phyloP scores from a whole-genome alignment of 2,329 filamentous ascomycete species.

The Monosporascus sp. region DNA sequence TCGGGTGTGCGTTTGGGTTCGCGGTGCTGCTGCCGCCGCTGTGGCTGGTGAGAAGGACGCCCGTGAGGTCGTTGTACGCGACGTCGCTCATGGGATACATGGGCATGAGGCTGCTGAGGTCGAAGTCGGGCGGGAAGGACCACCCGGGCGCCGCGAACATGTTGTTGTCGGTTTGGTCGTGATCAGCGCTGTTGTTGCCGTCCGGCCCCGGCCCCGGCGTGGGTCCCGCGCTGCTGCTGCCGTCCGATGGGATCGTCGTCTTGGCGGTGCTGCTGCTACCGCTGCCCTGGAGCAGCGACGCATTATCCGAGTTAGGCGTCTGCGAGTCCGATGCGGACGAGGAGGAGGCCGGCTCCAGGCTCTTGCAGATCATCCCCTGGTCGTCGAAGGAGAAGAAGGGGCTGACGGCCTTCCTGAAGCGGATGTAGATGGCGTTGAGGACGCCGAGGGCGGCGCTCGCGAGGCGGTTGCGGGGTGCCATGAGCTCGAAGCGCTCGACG shows the following conservation, averaged over 20 bases:
- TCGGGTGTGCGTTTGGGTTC: background rate
- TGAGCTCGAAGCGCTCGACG: constrained; percentile 53
- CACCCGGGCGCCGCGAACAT: constrained; percentile 28
- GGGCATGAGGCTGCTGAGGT: constrained; percentile 47
- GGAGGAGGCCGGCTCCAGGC: constrained; percentile 1
- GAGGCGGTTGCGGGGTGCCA: constrained; percentile 48
- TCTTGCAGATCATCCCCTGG: constrained; percentile 4
- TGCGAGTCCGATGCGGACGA: constrained; percentile 8
- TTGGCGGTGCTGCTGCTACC: background rate
- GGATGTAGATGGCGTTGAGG: constrained; percentile 48
- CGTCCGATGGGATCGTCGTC: background rate
- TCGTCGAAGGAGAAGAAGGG: constrained; percentile 20
- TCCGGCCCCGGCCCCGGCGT: constrained; percentile 12
- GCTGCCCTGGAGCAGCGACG: background rate
- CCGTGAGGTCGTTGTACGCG: constrained; percentile 51
- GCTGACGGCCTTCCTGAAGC: constrained; percentile 47
- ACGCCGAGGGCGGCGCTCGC: constrained; percentile 52
- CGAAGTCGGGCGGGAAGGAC: constrained; percentile 40
- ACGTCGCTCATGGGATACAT: constrained; percentile 55
- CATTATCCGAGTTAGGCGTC: constrained; percentile 1
- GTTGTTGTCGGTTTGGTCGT: background rate
- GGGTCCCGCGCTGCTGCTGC: constrained; percentile 13
- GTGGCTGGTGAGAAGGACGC: constrained; percentile 20
- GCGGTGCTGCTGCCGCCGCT: background rate
- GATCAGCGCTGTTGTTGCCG: constrained; percentile 3